Evolutionary conservation across 208 protist genomes (phyloP), one percentile per base, ranked within the genome.

Genomic region (Lotmaria passim): DNA sequence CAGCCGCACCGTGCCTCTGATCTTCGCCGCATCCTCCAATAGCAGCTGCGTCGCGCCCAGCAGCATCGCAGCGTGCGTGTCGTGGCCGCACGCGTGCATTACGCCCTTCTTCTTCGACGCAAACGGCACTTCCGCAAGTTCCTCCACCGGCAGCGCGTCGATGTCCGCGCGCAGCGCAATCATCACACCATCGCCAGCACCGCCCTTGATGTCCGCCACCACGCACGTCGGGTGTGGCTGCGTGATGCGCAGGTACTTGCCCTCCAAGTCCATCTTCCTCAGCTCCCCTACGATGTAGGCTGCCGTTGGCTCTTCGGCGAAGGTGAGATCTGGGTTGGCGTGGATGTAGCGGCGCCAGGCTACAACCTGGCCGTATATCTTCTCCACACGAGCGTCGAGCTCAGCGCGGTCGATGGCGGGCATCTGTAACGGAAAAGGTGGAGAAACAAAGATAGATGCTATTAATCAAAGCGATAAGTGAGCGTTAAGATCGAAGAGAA

Each of bases 1-100:
- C 67, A 91, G 85, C n/a, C 86, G 86, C 52, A 91, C 82, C 15
- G 82, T 85, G 59, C 86, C 86, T 15, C 75, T 57, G 69, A 91
- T 82, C 59, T 63, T 53, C 41, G 67, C 73, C 41, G 68, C 70
- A 44, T 84, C 69, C 53, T 75, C 71, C 44, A 78, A 70, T 34
- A 87, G 77, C 58, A 88, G 69, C 75, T 83, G 75, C 28, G 77
- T 69, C 26, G 85, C 81, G 26, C 79, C 81, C 41, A 87, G 70
- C 61, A 91, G 82, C 73, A 85, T 83, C 41, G 85, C 85, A 17
- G 81, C 78, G 66, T 90, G 85, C 28, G 78, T 64, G 75, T 90
- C 85, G 69, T 90, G 85, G 23, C 85, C 85, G 56, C 85, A 87
- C 46, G 81, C 81, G 78, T 90, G 85, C 77, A 86, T 90, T 61